Conservation (phyloP, 2,329 filamentous ascomycete genomes). For the Monilinia vaccinii-corymbosi region DNA sequence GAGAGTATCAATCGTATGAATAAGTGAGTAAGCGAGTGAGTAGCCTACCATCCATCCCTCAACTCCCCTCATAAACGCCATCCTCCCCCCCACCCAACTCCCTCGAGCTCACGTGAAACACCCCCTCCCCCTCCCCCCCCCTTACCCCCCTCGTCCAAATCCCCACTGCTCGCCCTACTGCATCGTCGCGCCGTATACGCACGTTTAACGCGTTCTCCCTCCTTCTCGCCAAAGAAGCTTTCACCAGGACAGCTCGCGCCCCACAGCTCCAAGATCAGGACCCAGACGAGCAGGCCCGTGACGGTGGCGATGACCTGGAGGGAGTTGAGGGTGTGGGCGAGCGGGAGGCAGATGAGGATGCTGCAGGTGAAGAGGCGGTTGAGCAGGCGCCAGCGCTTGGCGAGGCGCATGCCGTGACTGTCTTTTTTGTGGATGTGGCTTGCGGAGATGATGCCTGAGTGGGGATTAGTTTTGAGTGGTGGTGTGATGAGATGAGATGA, state of each 20-base stretch:
- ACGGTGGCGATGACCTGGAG: conserved; percentile 39
- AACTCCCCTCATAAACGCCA: conserved; percentile 17
- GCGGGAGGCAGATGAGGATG: conserved; percentile 45
- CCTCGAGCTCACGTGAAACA: neutral
- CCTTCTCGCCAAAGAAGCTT: conserved; percentile 34
- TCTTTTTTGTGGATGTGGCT: conserved; percentile 47
- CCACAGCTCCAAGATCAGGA: conserved; percentile 41
- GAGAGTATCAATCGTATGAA: too few species aligned
- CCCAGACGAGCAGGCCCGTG: conserved; percentile 36
- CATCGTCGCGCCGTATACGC: conserved; percentile 37
- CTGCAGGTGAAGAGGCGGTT: conserved; percentile 42
- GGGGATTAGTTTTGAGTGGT: neutral
- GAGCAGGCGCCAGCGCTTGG: conserved; percentile 43
- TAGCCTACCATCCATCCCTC: neutral
- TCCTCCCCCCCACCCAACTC: conserved; percentile 3
- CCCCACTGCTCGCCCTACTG: conserved; percentile 28
- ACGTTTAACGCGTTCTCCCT: too few species aligned
- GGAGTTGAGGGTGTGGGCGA: conserved; percentile 38
- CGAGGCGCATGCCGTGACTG: conserved; percentile 30
- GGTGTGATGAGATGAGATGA: neutral
- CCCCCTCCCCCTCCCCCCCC: conserved; percentile 15
- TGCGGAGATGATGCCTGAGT: conserved; percentile 39
- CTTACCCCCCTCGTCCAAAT: conserved; percentile 12
- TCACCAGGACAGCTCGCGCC: conserved; percentile 40
- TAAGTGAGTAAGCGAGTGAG: too few species aligned